These are phyloP conservation scores for Diaporthe ilicicola DNA, from an alignment of 2,329 filamentous ascomycete genomes.

Conservation along the genomic window DNA sequence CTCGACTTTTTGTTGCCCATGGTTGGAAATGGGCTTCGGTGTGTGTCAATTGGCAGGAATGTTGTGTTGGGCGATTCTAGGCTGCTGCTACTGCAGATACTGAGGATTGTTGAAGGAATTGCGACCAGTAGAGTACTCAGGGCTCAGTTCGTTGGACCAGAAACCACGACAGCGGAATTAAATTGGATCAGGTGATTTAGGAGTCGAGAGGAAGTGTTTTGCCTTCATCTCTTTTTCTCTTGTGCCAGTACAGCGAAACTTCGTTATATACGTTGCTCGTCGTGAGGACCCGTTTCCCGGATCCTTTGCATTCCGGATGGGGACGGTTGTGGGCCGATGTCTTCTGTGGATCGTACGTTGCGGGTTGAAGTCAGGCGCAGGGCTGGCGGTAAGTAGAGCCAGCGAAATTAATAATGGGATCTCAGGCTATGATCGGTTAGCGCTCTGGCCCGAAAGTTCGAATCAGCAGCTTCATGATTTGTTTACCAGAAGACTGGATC, in stretches of 20 bases:
- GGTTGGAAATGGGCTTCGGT: neutral
- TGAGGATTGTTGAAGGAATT: neutral
- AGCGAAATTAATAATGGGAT: neutral
- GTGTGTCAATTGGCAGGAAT: neutral
- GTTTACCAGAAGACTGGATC: neutral
- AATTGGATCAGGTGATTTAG: neutral
- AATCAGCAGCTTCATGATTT: neutral
- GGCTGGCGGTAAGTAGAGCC: conserved; percentile 3
- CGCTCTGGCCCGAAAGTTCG: neutral
- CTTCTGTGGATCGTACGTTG: conserved; percentile 23
- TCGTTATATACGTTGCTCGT: neutral
- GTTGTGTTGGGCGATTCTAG: too few relatives aligned
- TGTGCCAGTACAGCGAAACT: neutral
- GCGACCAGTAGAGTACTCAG: neutral
- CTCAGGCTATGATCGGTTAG: neutral
- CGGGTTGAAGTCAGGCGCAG: conserved; percentile 7
- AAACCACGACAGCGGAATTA: neutral
- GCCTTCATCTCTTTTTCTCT: neutral
- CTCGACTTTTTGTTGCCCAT: conserved; percentile 24
- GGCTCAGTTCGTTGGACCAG: neutral
- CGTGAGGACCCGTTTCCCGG: neutral
- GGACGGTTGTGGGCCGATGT: conserved; percentile 20
- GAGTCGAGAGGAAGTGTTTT: neutral
- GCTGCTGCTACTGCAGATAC: too few relatives aligned
- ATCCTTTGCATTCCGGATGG: conserved; percentile 11